Conservation (phyloP, 164 flowering plant genomes). For the Berberis thunbergii region DNA sequence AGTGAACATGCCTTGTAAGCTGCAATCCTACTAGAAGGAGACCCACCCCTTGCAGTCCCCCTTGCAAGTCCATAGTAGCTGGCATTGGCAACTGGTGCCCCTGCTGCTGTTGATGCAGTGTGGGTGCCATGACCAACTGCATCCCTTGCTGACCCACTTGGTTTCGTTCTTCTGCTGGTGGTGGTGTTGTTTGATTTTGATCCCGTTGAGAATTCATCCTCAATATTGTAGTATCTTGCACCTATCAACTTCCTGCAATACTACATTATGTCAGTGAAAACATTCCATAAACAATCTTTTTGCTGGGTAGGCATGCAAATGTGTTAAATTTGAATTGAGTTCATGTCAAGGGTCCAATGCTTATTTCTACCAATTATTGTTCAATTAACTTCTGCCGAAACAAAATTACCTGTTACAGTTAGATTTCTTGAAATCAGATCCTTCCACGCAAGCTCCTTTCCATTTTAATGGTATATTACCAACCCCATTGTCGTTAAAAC, state of each 20-base stretch:
- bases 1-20: conserved; percentile 54
- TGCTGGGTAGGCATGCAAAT: too few species aligned
- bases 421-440: conserved; percentile 45
- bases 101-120: conserved; percentile 59
- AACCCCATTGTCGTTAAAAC: conserved; percentile 54
- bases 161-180: not conserved
- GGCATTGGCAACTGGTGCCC: conserved; percentile 37
- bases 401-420: conserved; percentile 49
- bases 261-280: too few species aligned
- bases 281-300: too few species aligned
- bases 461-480: conserved; percentile 61
- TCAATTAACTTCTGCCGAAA: too few species aligned
- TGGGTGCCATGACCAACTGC: conserved; percentile 62
- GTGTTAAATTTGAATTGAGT: too few species aligned
- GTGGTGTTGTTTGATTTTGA: conserved; percentile 4
- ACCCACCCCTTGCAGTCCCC: conserved; percentile 64
- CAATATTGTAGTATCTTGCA: conserved; percentile 51
- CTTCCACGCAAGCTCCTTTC: conserved; percentile 83
- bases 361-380: too few species aligned
- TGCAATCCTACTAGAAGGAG: conserved; percentile 46
- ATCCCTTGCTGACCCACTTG: conserved; percentile 56
- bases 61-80: conserved; percentile 55
- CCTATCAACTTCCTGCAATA: conserved; percentile 59
- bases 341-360: too few species aligned
- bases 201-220: not conserved